Base-by-base conservation (phyloP, 2,329 filamentous ascomycete species). In the Ophiostoma ips region DNA sequence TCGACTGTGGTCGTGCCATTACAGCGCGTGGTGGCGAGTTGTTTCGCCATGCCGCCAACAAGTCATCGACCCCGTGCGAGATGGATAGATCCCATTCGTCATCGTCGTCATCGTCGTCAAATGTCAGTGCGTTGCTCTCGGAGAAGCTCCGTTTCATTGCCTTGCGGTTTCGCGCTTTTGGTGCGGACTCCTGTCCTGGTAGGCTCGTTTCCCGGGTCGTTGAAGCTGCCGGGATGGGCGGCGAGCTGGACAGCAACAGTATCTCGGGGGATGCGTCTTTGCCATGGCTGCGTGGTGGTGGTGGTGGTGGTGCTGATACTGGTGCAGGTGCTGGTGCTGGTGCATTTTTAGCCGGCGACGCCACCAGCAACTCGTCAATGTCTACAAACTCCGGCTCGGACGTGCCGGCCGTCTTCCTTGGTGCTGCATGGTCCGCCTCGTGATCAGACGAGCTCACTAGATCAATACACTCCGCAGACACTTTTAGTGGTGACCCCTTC, bases 81-180 rank as follows among this genome's bases (percentile, higher is more conserved):
- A 37, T 18, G 11, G 41, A 15, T 16, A 46, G 31, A 16, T 55
- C n/a, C n/a, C n/a, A n/a, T n/a, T n/a, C 54, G 5, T 52, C 50
- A 2, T 50, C 48, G n/a, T 54, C 54, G 6, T 55, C 53, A 2
- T 53, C 54, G 5, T 51, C 47, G 11, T 55, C 54, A 50, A 13
- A 28, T 28, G 16, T 15, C 21, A 53, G n/a, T 0, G 31, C 16
- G 8, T 46, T 40, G 3, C 50, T 51, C 8, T 51, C 50, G 1
- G 52, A 55, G 9, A 51, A 36, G 36, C 52, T 55, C 11, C 54
- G 44, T 34, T 49, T 44, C 7, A 51, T 8, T 3, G 41, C 37
- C 5, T 28, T 30, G 24, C 24, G 24, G 24, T 8, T 8, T n/a
- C n/a, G n/a, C n/a, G n/a, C n/a, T n/a, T n/a, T n/a, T 5, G 24